phyloP scores from a whole-genome alignment of 2,329 filamentous ascomycete genomes.

The Colletotrichum graminicola region DNA sequence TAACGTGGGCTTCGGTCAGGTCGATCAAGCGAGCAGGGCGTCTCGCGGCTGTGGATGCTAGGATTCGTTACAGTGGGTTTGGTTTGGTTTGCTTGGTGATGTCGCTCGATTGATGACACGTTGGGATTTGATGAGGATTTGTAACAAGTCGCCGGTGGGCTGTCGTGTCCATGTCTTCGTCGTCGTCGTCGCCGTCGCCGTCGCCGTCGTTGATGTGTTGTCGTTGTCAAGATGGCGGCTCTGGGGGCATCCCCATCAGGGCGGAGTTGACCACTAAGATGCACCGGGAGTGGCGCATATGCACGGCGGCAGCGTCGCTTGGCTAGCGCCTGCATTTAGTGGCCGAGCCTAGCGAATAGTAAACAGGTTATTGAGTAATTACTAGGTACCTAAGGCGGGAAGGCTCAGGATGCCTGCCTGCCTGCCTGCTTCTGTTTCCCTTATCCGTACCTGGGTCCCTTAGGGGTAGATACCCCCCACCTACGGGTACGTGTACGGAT shows the following conservation, averaged over 20 bases:
- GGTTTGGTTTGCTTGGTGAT: neutral
- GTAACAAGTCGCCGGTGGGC: conserved; percentile 9
- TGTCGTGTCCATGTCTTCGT: neutral
- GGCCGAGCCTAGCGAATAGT: neutral
- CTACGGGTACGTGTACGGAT: too few relatives aligned
- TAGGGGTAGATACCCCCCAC: too few relatives aligned
- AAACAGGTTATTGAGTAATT: neutral
- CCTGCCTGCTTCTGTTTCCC: too few relatives aligned
- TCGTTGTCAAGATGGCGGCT: conserved; percentile 33
- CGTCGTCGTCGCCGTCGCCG: too few relatives aligned
- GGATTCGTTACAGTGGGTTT: too few relatives aligned
- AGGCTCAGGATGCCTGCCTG: too few relatives aligned
- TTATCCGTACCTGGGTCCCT: too few relatives aligned
- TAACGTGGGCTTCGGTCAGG: too few relatives aligned
- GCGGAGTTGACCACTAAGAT: conserved; percentile 1
- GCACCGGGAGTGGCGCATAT: conserved; percentile 1
- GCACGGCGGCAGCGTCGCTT: conserved; percentile 29
- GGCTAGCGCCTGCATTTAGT: neutral
- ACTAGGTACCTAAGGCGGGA: conserved; percentile 8
- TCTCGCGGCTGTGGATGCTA: neutral
- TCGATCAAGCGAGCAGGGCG: neutral
- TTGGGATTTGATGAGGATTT: neutral
- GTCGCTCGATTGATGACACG: neutral
- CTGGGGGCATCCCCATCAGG: neutral
- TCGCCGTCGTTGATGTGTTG: neutral